Evolutionary conservation across 495 filamentous ascomycete genomes (phyloP).

Genomic region (Tuber melanosporum): DNA sequence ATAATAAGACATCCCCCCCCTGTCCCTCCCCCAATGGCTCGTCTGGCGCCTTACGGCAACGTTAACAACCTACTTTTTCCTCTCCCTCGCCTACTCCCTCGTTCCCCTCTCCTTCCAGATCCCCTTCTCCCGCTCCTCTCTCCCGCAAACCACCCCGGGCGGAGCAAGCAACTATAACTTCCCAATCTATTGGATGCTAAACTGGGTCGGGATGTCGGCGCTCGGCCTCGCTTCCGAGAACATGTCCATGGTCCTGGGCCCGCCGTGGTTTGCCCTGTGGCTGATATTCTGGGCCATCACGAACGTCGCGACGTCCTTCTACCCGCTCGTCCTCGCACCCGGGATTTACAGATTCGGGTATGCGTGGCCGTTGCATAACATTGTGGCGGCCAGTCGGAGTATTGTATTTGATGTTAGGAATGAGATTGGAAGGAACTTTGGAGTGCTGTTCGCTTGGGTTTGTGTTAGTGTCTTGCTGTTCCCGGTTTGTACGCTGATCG

Average conservation of each 20-base stretch:
- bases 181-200: constrained; percentile 68
- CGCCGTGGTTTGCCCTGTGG: constrained; percentile 63
- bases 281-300: constrained; percentile 72
- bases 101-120: constrained; percentile 62
- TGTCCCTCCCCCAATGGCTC: constrained; percentile 57
- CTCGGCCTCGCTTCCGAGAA: constrained; percentile 66
- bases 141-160: constrained; percentile 46
- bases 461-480: constrained; percentile 54
- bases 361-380: constrained; percentile 64
- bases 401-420: constrained; percentile 60
- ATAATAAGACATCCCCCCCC: constrained; percentile 49
- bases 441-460: constrained; percentile 57
- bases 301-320: constrained; percentile 62
- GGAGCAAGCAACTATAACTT: constrained; percentile 59
- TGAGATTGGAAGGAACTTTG: constrained; percentile 60
- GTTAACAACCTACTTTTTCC: constrained; percentile 57
- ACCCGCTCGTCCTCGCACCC: constrained; percentile 54
- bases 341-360: constrained; percentile 62
- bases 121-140: constrained; percentile 51
- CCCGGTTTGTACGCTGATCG: constrained; percentile 55
- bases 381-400: constrained; percentile 58
- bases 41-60: constrained; percentile 58
- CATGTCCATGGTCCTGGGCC: constrained; percentile 61
- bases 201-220: constrained; percentile 63
- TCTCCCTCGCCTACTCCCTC: constrained; percentile 61